A percentile compares a stretch with the other conserved stretches of the same genome.
Evolutionary conservation across 192 early-diverging fungal genomes (phyloP).

Genomic region (Backusella tuberculispora): DNA sequence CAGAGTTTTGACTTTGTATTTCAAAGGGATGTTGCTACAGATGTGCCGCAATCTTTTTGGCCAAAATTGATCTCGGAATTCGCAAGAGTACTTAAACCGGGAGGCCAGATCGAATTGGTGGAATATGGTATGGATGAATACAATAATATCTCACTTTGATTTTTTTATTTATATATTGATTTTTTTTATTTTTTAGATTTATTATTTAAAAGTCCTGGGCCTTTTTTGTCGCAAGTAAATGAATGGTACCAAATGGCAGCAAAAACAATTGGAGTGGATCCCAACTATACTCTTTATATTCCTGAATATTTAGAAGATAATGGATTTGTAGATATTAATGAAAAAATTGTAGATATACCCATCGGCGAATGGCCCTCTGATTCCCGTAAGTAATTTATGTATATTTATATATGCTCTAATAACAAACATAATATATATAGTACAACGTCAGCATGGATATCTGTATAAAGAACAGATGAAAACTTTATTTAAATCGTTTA

Average conservation of each 20-base stretch:
- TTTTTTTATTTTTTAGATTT: constrained; percentile 24
- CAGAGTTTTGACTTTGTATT: constrained; percentile 53
- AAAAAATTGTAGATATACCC: constrained; percentile 30
- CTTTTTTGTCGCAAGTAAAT: constrained; percentile 30
- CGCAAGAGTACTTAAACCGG: constrained; percentile 26
- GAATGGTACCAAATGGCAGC: constrained; percentile 33
- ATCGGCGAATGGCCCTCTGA: constrained; percentile 40
- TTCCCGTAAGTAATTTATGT: constrained; percentile 19
- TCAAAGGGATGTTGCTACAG: constrained; percentile 34
- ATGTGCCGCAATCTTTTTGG: constrained; percentile 28
- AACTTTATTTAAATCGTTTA: constrained; percentile 40
- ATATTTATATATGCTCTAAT: neutral
- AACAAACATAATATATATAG: constrained; percentile 19
- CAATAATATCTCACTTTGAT: neutral
- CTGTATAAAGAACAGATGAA: constrained; percentile 38
- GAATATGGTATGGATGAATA: constrained; percentile 27
- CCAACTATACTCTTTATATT: constrained; percentile 1
- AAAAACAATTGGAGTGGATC: constrained; percentile 10
- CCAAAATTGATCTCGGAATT: constrained; percentile 25
- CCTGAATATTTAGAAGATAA: constrained; percentile 8
- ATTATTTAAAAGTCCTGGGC: constrained; percentile 28
- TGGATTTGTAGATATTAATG: constrained; percentile 32
- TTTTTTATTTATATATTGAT: neutral
- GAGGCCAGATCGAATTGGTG: constrained; percentile 30
- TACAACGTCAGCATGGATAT: constrained; percentile 34